A percentile compares a stretch with the other conserved stretches of the same genome.
These are phyloP conservation scores for Ceratocystis variospora DNA, from an alignment of 2,329 filamentous ascomycete species.

Conservation along the genomic window DNA sequence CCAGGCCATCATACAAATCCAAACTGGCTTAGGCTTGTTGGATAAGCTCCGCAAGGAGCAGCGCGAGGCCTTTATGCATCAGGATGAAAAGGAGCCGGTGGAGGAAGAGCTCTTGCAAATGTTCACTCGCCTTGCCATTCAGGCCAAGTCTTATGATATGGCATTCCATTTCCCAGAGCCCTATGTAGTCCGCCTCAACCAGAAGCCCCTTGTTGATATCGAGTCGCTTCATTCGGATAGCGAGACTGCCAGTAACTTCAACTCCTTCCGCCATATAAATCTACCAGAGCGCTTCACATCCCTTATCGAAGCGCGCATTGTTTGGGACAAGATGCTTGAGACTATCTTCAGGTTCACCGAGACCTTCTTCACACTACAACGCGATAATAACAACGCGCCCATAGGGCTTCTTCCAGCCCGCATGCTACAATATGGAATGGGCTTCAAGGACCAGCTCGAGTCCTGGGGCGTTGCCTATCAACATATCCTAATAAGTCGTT, in stretches of 20 bases:
- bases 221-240: not conserved
- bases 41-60: constrained; percentile 39
- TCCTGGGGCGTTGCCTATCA: constrained; percentile 45
- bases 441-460: constrained; percentile 38
- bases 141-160: constrained; percentile 55
- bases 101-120: constrained; percentile 48
- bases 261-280: not conserved
- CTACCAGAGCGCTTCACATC: constrained; percentile 35
- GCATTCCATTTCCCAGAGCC: constrained; percentile 53
- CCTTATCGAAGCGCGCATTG: constrained; percentile 40
- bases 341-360: constrained; percentile 47
- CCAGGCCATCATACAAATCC: constrained; percentile 48
- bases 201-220: not conserved
- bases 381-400: constrained; percentile 34
- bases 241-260: not conserved
- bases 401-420: constrained; percentile 39
- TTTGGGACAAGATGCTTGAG: constrained; percentile 44
- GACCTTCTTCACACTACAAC: constrained; percentile 32
- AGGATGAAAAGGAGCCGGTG: constrained; percentile 31
- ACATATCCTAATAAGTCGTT: constrained; percentile 37
- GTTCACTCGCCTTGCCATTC: constrained; percentile 49
- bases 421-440: constrained; percentile 34
- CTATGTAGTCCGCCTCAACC: constrained; percentile 41
- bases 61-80: constrained; percentile 22
- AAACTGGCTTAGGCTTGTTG: constrained; percentile 41